Percentiles rank a stretch among this genome's conserved stretches.
Evolutionary conservation across 495 filamentous ascomycete species (phyloP).

Genomic region (Talaromyces proteolyticus): DNA sequence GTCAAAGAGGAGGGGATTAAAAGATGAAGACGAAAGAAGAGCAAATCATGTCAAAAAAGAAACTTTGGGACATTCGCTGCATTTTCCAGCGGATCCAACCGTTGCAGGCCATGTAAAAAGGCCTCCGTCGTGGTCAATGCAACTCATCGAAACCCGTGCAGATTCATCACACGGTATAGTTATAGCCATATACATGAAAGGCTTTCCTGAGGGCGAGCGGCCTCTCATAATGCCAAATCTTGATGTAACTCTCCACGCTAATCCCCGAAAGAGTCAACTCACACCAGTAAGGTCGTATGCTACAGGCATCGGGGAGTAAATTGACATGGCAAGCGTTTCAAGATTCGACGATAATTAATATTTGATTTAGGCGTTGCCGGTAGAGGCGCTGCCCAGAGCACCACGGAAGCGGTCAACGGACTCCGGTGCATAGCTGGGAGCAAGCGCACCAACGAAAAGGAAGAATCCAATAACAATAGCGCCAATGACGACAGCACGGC

Average conservation of each 20-base stretch:
- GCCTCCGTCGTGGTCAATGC: background rate
- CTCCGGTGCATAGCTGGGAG: slow-evolving; percentile 38
- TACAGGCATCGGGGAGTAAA: background rate
- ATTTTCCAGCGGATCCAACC: slow-evolving; percentile 11
- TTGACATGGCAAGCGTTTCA: background rate
- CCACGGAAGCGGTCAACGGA: slow-evolving; percentile 33
- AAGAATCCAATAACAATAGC: slow-evolving; percentile 57
- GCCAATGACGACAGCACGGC: slow-evolving; percentile 68
- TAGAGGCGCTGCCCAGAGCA: slow-evolving; percentile 34
- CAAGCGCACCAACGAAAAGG: slow-evolving; percentile 59
- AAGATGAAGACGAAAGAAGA: background rate
- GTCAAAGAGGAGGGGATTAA: slow-evolving; percentile 4
- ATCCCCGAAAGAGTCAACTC: no score
- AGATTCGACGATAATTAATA: no score
- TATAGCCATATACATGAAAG: background rate
- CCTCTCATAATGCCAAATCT: no score
- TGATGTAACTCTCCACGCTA: no score
- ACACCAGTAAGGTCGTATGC: no score
- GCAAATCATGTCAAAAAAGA: slow-evolving; percentile 14
- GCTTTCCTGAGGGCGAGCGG: background rate
- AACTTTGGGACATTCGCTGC: slow-evolving; percentile 8
- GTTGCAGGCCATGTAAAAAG: slow-evolving; percentile 5
- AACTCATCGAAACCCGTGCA: background rate
- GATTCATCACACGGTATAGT: background rate
- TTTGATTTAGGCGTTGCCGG: slow-evolving; percentile 16